phyloP scores from a whole-genome alignment of 2,329 filamentous ascomycete genomes.

The Penicillium vulpinum region DNA sequence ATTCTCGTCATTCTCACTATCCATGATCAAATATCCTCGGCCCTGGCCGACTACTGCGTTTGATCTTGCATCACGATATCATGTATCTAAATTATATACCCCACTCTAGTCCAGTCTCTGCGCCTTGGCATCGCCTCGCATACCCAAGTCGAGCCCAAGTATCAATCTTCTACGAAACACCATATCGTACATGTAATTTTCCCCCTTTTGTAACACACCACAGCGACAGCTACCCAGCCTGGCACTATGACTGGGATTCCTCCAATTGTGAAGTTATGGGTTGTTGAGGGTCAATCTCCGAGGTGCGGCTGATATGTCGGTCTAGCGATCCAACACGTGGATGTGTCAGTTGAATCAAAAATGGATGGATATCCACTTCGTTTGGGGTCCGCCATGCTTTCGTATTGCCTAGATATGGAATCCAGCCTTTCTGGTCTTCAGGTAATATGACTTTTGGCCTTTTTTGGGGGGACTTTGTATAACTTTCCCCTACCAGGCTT shows the following conservation, averaged over 20 bases:
- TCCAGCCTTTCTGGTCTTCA: not conserved
- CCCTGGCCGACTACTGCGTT: not conserved
- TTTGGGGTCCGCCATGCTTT: not conserved
- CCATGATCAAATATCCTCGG: not conserved
- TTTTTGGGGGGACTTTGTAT: not conserved
- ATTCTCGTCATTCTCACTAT: not conserved
- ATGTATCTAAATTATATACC: constrained; percentile 26
- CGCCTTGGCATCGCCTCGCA: constrained; percentile 6
- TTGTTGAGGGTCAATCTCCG: not conserved
- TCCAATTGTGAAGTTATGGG: not conserved
- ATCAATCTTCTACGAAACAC: not conserved
- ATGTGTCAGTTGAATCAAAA: not conserved
- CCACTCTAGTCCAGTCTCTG: constrained; percentile 7
- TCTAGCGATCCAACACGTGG: not conserved
- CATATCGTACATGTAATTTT: too few species aligned
- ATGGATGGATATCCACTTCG: not conserved
- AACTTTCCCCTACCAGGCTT: not conserved
- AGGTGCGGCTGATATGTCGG: not conserved
- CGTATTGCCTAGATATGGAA: not conserved
- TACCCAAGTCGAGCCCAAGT: not conserved
- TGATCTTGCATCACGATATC: constrained; percentile 21
- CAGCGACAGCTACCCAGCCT: not conserved
- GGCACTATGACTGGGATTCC: not conserved
- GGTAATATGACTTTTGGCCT: not conserved
- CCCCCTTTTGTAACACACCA: not conserved